Evolutionary conservation across 257 asterid species (phyloP).

Genomic region (Capsicum chinense): DNA sequence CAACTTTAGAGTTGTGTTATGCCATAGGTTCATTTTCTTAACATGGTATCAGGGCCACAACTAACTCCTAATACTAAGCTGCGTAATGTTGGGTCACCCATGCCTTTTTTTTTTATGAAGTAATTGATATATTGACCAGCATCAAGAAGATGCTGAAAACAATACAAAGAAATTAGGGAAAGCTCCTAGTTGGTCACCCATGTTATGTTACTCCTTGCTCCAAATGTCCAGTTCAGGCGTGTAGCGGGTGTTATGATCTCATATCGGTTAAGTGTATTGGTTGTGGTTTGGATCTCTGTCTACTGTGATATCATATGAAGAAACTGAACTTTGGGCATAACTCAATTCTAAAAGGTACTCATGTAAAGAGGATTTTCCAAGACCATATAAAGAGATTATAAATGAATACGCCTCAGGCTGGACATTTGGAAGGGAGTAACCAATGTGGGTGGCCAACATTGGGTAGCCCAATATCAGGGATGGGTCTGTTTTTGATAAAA

Average conservation of each 20-base stretch:
- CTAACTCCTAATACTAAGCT: background rate
- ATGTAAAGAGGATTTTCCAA: background rate
- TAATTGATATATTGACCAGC: no score
- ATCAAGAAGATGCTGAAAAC: no score
- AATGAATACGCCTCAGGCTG: background rate
- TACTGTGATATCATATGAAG: background rate
- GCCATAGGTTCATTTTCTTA: constrained; percentile 8
- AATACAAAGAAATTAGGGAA: no score
- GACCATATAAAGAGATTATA: background rate
- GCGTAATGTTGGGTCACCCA: background rate
- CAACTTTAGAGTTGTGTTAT: background rate
- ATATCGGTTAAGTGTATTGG: background rate
- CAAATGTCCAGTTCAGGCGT: background rate
- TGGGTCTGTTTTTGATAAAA: background rate
- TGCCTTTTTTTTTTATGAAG: no score
- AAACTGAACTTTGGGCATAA: background rate
- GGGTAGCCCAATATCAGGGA: background rate
- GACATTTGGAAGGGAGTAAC: background rate
- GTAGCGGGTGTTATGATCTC: background rate
- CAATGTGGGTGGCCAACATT: background rate
- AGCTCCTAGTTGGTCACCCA: background rate
- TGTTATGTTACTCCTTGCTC: background rate
- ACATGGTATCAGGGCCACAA: background rate
- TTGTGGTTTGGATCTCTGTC: background rate
- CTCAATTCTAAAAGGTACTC: background rate